phyloP scores from a whole-genome alignment of 441 rosid species.

The Pelargonium myrrhifolium region DNA sequence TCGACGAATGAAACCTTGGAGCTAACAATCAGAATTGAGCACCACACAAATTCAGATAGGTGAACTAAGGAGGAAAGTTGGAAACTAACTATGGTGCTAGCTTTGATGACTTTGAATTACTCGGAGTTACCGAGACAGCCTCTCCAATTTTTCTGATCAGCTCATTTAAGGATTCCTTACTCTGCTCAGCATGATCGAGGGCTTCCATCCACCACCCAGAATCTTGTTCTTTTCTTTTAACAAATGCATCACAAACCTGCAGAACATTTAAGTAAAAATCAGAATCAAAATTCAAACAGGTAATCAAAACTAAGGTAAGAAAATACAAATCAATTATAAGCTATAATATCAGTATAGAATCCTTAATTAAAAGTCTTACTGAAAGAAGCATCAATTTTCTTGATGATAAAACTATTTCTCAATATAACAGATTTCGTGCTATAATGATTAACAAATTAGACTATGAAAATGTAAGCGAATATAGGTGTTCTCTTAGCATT shows the following conservation, averaged over 20 bases:
- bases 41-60: conserved; percentile 10
- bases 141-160: conserved; percentile 82
- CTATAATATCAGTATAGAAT: not conserved
- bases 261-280: conserved; percentile 18
- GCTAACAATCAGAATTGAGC: not conserved
- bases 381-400: not conserved
- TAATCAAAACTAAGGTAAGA: conserved; percentile 1
- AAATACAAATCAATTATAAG: conserved; percentile 5
- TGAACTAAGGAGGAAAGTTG: conserved; percentile 9
- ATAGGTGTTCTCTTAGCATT: not conserved
- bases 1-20: too few relatives aligned
- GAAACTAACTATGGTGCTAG: conserved; percentile 51
- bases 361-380: not conserved
- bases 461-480: not conserved
- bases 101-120: conserved; percentile 52
- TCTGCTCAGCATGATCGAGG: conserved; percentile 56
- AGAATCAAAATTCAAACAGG: conserved; percentile 14
- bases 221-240: conserved; percentile 36
- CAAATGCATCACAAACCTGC: conserved; percentile 58
- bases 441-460: not conserved
- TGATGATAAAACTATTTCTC: not conserved
- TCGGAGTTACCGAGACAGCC: conserved; percentile 55
- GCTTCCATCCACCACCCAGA: conserved; percentile 88
- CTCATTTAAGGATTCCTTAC: conserved; percentile 53
- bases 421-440: not conserved